phyloP scores from a whole-genome alignment of 129 eudicot species.

The Pseudognaphalium luteoalbum region DNA sequence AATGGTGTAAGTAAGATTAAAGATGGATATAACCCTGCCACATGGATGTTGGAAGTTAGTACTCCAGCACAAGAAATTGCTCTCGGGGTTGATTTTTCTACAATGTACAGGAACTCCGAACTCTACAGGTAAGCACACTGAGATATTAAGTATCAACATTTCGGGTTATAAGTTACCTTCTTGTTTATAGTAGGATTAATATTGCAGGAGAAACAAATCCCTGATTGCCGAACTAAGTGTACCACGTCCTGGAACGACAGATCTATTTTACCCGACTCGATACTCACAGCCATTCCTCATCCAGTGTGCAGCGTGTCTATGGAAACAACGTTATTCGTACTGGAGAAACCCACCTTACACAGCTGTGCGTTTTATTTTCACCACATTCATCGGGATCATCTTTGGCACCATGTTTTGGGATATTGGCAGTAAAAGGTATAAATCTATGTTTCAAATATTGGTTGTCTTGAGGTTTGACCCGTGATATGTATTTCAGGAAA shows the following conservation, averaged over 20 bases:
- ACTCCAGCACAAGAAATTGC: constrained; percentile 50
- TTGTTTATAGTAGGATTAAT: neutral
- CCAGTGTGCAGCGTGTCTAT: constrained; percentile 43
- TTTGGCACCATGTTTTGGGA: constrained; percentile 59
- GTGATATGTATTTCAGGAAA: constrained; percentile 24
- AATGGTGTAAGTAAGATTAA: constrained; percentile 53
- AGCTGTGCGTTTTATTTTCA: constrained; percentile 43
- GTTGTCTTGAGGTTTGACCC: neutral
- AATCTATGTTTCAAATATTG: neutral
- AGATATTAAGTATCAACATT: neutral
- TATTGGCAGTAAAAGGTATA: constrained; percentile 44
- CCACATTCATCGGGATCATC: constrained; percentile 38
- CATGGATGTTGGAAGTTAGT: constrained; percentile 73
- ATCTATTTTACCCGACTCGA: constrained; percentile 37
- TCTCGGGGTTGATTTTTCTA: constrained; percentile 49
- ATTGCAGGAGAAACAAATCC: constrained; percentile 53
- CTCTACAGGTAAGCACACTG: constrained; percentile 37
- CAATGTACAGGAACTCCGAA: constrained; percentile 54
- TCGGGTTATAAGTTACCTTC: neutral
- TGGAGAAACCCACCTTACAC: constrained; percentile 55
- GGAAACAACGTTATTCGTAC: constrained; percentile 58
- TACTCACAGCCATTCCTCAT: constrained; percentile 44
- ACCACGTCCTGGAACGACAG: constrained; percentile 44
- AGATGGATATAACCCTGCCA: constrained; percentile 72
- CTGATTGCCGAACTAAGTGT: constrained; percentile 40